Conservation (phyloP, 345 rosid genomes). For the Salix koriyanagi region DNA sequence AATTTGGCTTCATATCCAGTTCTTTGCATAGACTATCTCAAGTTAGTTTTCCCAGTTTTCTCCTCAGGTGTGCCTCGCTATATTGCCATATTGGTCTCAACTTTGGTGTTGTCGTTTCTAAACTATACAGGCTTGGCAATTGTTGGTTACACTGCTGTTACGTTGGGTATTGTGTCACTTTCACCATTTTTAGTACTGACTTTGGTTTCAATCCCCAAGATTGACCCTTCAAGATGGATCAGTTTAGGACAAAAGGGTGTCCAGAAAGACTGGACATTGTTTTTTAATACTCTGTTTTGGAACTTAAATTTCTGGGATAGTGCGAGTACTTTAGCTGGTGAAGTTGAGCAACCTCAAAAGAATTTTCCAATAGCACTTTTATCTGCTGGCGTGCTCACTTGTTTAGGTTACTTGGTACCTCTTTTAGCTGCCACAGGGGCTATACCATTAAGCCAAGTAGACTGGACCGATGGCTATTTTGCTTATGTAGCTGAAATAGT, state of each 20-base stretch:
- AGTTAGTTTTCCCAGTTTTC: conserved; percentile 12
- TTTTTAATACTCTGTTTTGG: conserved; percentile 27
- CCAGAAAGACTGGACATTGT: conserved; percentile 20
- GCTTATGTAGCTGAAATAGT: conserved; percentile 20
- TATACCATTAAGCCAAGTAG: conserved; percentile 5
- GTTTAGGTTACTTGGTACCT: conserved; percentile 19
- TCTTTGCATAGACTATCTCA: conserved; percentile 24
- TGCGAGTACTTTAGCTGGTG: conserved; percentile 27
- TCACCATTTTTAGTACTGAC: conserved; percentile 18
- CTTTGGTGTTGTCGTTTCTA: conserved; percentile 13
- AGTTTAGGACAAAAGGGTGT: conserved; percentile 17
- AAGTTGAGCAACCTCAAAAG: conserved; percentile 25
- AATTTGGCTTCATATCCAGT: conserved; percentile 23
- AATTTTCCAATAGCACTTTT: conserved; percentile 23
- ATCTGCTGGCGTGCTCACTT: conserved; percentile 8
- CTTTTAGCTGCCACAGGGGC: conserved; percentile 23
- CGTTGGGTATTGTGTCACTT: conserved; percentile 12
- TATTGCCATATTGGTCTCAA: conserved; percentile 4
- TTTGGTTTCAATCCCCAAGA: conserved; percentile 22
- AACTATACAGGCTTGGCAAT: conserved; percentile 21
- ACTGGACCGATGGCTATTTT: conserved; percentile 22
- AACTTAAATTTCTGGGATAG: conserved; percentile 31
- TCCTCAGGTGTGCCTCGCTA: conserved; percentile 13
- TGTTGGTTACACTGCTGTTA: conserved; percentile 23
- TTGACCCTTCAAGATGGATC: conserved; percentile 24